phyloP scores from a whole-genome alignment of 225 moss, liverwort and hornwort genomes.

The Polytrichum formosum region DNA sequence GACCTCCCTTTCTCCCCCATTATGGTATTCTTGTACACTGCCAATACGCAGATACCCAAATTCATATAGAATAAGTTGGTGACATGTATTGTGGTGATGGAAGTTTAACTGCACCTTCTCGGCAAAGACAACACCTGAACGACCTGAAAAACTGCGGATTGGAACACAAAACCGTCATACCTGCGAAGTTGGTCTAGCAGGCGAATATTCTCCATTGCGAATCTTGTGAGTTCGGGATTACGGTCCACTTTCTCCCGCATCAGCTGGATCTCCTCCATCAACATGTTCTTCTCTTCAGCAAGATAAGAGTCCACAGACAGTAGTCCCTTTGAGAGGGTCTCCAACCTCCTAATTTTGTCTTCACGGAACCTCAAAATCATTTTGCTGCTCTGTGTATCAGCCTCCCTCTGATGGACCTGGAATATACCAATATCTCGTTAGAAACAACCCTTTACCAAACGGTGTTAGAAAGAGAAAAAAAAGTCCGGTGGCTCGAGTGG shows the following conservation, averaged over 20 bases:
- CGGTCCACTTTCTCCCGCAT: conserved; percentile 75
- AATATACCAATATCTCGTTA: background rate
- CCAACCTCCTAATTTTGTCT: conserved; percentile 86
- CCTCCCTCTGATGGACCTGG: conserved; percentile 93
- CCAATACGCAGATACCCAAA: background rate
- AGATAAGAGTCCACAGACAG: conserved; percentile 59
- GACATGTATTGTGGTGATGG: too few relatives aligned
- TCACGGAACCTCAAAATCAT: conserved; percentile 92
- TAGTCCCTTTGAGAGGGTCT: conserved; percentile 64
- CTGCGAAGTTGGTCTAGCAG: conserved; percentile 83
- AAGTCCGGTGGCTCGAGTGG: too few relatives aligned
- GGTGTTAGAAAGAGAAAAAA: too few relatives aligned
- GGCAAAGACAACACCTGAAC: too few relatives aligned
- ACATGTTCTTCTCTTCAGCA: conserved; percentile 55
- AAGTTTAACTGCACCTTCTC: too few relatives aligned
- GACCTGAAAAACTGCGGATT: too few relatives aligned
- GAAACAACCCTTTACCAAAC: too few relatives aligned
- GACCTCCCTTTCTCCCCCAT: conserved; percentile 64
- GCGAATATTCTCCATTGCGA: conserved; percentile 95
- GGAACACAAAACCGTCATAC: conserved; percentile 20
- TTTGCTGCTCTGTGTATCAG: conserved; percentile 87
- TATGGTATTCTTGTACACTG: conserved; percentile 85
- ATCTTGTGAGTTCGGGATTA: conserved; percentile 91
- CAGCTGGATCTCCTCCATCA: conserved; percentile 73
- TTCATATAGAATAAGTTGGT: too few relatives aligned